Conservation (phyloP, 306 rosid species). For the Rosa rugosa region DNA sequence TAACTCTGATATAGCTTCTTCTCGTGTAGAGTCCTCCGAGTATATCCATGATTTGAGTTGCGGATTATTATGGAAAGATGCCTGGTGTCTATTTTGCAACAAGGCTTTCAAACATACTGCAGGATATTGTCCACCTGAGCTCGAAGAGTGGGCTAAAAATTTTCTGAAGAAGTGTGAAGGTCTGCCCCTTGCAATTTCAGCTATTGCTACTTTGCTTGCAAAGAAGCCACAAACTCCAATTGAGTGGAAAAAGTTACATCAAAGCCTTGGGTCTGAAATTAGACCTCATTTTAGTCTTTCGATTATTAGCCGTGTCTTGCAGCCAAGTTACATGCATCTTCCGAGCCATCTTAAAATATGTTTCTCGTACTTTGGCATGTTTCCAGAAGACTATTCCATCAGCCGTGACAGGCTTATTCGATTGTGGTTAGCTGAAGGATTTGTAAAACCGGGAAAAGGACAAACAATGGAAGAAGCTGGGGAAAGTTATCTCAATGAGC, state of each 20-base stretch:
- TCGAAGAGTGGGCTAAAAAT: not conserved
- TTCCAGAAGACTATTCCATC: constrained; percentile 7
- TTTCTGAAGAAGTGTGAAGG: not conserved
- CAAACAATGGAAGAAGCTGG: not conserved
- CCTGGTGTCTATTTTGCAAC: not conserved
- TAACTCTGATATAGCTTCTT: not conserved
- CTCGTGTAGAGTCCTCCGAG: not conserved
- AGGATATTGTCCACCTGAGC: not conserved
- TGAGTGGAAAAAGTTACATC: not conserved
- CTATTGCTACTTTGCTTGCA: not conserved
- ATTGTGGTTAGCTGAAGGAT: constrained; percentile 11
- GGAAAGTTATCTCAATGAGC: not conserved
- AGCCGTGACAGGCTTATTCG: constrained; percentile 14
- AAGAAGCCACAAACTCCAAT: not conserved
- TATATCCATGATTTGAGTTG: constrained; percentile 8
- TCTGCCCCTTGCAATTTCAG: not conserved
- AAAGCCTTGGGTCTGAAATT: not conserved
- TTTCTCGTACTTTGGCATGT: constrained; percentile 5
- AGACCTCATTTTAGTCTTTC: not conserved
- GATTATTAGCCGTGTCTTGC: not conserved
- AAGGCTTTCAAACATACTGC: not conserved
- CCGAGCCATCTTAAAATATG: not conserved
- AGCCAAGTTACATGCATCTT: constrained; percentile 9
- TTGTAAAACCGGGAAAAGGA: not conserved
- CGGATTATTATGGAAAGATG: not conserved